Percentiles rank a stretch among this genome's conserved stretches.
Conservation (phyloP, 2,329 filamentous ascomycete species). For the Neofusicoccum sp. region DNA sequence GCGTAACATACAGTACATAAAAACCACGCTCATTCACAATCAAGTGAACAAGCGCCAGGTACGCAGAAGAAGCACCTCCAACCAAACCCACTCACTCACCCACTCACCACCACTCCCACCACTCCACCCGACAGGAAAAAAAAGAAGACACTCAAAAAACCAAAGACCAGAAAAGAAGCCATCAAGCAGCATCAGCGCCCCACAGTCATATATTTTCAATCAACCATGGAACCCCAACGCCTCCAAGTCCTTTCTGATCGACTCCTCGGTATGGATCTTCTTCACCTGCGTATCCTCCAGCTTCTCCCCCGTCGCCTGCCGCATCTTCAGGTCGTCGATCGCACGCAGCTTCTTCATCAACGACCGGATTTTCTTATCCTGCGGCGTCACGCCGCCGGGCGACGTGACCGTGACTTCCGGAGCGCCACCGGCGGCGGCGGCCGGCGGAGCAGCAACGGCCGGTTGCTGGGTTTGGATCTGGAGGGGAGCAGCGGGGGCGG, state of each 20-base stretch:
- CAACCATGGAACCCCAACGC: constrained; percentile 47
- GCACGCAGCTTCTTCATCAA: constrained; percentile 96
- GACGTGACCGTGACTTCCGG: constrained; percentile 55
- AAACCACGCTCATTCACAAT: neutral
- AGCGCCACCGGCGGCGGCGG: constrained; percentile 22
- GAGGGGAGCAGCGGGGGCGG: constrained; percentile 22
- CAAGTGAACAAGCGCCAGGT: neutral
- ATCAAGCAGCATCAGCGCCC: neutral
- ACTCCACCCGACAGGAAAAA: neutral
- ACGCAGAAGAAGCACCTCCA: no score
- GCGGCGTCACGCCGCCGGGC: constrained; percentile 61
- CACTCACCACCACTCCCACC: neutral
- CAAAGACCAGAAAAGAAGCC: neutral
- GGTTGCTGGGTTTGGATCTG: constrained; percentile 34
- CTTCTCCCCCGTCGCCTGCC: constrained; percentile 90
- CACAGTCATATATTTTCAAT: constrained; percentile 13
- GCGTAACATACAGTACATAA: neutral
- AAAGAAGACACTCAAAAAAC: neutral
- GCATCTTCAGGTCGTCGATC: constrained; percentile 98
- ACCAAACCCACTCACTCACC: no score
- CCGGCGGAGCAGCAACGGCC: neutral
- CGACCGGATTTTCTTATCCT: constrained; percentile 91
- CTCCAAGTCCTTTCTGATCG: constrained; percentile 80
- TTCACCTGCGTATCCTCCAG: constrained; percentile 97
- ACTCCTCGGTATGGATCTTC: constrained; percentile 88